phyloP scores from a whole-genome alignment of 768 basidiomycete genomes.

The Mycena albidolilacea region DNA sequence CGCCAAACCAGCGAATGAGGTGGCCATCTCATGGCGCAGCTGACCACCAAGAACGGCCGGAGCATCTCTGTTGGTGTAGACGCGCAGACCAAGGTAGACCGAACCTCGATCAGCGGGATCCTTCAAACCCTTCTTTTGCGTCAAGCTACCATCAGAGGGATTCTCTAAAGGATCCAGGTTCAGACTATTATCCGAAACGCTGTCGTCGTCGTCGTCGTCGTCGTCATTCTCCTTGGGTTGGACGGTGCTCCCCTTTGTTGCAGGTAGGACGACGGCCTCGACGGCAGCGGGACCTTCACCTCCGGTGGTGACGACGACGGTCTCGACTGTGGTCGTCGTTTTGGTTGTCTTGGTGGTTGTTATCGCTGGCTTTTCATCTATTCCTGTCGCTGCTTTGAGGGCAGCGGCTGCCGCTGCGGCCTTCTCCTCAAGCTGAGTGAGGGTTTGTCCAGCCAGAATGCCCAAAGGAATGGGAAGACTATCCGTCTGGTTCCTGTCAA shows the following conservation, averaged over 20 bases:
- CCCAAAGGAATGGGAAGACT: slow-evolving; percentile 41
- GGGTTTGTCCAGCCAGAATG: slow-evolving; percentile 42
- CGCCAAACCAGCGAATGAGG: slow-evolving; percentile 30
- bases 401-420: slow-evolving; percentile 31
- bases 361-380: not conserved
- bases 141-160: not conserved
- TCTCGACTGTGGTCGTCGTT: slow-evolving; percentile 26
- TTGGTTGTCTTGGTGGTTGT: slow-evolving; percentile 26
- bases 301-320: slow-evolving; percentile 3
- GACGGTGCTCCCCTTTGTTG: not conserved
- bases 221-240: slow-evolving; percentile 1
- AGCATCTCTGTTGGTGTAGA: slow-evolving; percentile 35
- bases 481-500: slow-evolving; percentile 7
- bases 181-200: too few relatives aligned
- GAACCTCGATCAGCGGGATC: slow-evolving; percentile 28
- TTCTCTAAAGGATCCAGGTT: not conserved
- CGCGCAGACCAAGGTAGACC: slow-evolving; percentile 41
- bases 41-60: slow-evolving; percentile 38
- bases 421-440: slow-evolving; percentile 41
- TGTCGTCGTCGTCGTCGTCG: too few relatives aligned
- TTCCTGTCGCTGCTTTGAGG: slow-evolving; percentile 6
- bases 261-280: not conserved
- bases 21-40: slow-evolving; percentile 35
- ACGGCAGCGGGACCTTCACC: not conserved
- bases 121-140: slow-evolving; percentile 8